Evolutionary conservation across 805 yeast species (phyloP), one percentile per base, ranked within the genome.

Genomic region (Suhomyces kilbournensis): DNA sequence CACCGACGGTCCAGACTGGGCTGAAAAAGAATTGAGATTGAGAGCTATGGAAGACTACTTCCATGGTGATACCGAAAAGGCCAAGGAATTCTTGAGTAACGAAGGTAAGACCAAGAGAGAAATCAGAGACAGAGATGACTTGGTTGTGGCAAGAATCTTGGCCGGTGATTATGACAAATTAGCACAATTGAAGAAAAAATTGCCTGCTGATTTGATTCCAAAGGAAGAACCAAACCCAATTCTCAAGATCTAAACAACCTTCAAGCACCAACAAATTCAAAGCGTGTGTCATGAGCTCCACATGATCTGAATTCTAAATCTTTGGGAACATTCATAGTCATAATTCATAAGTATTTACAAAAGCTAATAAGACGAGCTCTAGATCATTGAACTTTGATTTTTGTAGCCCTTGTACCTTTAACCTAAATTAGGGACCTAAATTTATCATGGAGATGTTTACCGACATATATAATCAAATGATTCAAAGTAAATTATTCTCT

Each of bases 131-230:
- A 81, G 89, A 67, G 96, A 89, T 69, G 88, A 84, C 58, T 75
- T 87, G 62, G 85, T 89, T 55, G 84, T 90, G 58, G 93, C 90
- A 60, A 80, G 94, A 67, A 87, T 89, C 59, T 77, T 89, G 64
- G 81, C 85, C 53, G 96, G 96, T 54, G 94, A 90, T 66, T 89
- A 90, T 71, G 96, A 89, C 71, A 83, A 77, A 62, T 74, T 84
- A 62, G 78, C 83, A 26, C 81, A 80, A 50, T 74, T 84, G 63
- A 82, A 80, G 73, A 74, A 76, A 63, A 81, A 79, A 56, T 57
- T 68, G 56, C 76, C 78, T 38, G 60, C 57, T 30, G 76, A 69
- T 59, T 68, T 74, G 60, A 56, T 69, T 50, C 75, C 75, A 46
- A 66, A 69, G 63, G 68, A 64, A 15, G 72, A 66, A 52, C 54